Evolutionary conservation across 441 rosid genomes (phyloP), one percentile per base, ranked within the genome.

Genomic region (Cnidoscolus chayamansa): DNA sequence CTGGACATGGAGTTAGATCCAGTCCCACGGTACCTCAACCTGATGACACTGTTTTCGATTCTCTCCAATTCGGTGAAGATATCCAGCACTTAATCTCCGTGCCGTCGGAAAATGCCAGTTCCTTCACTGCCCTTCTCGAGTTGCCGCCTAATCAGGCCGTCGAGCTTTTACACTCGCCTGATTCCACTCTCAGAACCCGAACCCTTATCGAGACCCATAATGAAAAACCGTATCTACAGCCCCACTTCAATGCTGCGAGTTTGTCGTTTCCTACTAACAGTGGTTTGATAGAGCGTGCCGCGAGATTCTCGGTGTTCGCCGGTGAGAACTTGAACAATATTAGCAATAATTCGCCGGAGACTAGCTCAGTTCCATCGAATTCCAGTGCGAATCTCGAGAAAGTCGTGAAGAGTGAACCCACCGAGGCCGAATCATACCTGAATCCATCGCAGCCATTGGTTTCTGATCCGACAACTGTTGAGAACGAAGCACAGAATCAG

Each of bases 61-160:
- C 91, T 13, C 81, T 90, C 72, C 86, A 87, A 72, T 80, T 90
- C 78, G 80, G 77, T 17, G 90, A 88, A 19, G 96, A 89, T 71
- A 79, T 93, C 76, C 89, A 79, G 47, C 86, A 76, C 61, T 80
- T 89, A 51, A 84, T 85, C 53, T 63, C 90, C 10, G 68, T 63
- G n/a, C 92, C 92, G 17, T 77, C 82, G 0, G 89, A 84, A 45
- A 90, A 75, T 79, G 86, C 80, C 10, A 85, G 83, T 60, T 92
- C 96, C 30, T 94, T 94, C 84, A 90, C 90, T n/a, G 97, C 98
- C 17, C 83, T 95, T 68, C 97, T 95, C 59, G 99, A 84, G 77
- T 89, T 95, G 56, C 90, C 92, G 8, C 73, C 92, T 7, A 81
- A 89, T 25, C 94, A 87, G 75, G 99, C 93, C 13, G 65, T 93